Base-by-base conservation (phyloP, 306 rosid species). In the Hippophae tibetana region DNA sequence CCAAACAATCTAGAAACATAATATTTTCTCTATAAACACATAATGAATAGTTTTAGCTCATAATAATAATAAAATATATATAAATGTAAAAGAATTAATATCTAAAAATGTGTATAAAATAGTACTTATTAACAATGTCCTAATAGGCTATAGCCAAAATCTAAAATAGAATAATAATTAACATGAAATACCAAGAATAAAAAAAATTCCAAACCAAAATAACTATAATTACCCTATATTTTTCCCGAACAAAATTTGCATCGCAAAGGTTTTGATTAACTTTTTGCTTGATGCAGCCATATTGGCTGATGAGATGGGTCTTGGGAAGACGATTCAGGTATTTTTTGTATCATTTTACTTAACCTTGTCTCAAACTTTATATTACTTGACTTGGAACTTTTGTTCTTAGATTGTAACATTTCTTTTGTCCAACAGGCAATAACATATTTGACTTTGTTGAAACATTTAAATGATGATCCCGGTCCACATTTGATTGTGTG, bases 291-390 rank as follows among this genome's bases (percentile, higher is more conserved):
- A 60, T 71, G 73, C 93, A 92, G 95, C 99, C 63, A 92, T 92
- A 74, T 84, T 92, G 82, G 99, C 96, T 6, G 99, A 92, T 56
- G 96, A 92, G 80, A 92, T 92, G 96, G 99, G 99, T 49, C 85
- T 92, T 54, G 99, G 99, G 63, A 92, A 92, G 80, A 92, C 99
- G 23, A 62, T 92, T 67, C 99, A 92, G 89, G 99, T 92, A 52
- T 53, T 44, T 59, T 31, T 7, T 54, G 53, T 68, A 69, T n/a
- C 41, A 53, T 61, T 72, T 47, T 44, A 50, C 49, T 48, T 56
- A 40, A 48, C 63, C 27, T n/a, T 74, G 60, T 58, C 40, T 64
- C 23, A 47, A 1, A 48, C 10, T 47, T 27, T 13, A 10, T 58
- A 10, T 60, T 23, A 51, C 50, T 31, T 44, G 5, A 27, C 13